phyloP scores from a whole-genome alignment of 1,284 basidiomycete genomes.

The Naganishia sp. region DNA sequence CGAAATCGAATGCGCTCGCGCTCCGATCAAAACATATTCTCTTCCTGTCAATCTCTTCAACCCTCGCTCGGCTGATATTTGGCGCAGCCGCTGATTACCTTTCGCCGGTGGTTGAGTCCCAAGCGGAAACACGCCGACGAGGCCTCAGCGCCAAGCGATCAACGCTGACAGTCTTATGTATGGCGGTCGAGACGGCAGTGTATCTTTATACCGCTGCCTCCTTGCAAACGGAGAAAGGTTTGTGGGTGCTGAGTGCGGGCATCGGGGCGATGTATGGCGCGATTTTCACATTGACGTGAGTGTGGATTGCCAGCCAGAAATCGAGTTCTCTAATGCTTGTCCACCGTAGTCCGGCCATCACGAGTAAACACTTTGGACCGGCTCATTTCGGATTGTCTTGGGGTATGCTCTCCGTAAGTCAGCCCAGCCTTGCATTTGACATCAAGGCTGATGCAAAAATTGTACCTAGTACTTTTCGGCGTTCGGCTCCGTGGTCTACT shows the following conservation, averaged over 20 bases:
- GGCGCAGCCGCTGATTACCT: constrained; percentile 51
- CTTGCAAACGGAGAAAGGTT: constrained; percentile 42
- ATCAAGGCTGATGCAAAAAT: not conserved
- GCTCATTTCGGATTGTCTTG: constrained; percentile 53
- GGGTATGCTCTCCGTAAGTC: constrained; percentile 49
- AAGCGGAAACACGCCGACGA: constrained; percentile 36
- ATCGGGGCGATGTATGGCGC: constrained; percentile 52
- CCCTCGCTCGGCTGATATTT: constrained; percentile 47
- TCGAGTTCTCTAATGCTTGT: not conserved
- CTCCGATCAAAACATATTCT: constrained; percentile 53
- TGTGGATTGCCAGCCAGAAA: constrained; percentile 7
- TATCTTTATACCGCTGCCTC: constrained; percentile 46
- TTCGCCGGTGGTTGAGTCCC: constrained; percentile 44
- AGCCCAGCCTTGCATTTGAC: no score
- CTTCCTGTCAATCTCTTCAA: constrained; percentile 50
- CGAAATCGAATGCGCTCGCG: constrained; percentile 36
- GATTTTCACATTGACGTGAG: constrained; percentile 51
- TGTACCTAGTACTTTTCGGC: constrained; percentile 46
- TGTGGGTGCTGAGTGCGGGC: constrained; percentile 50
- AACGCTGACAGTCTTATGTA: constrained; percentile 44
- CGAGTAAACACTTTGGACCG: constrained; percentile 35
- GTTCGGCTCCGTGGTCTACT: constrained; percentile 50
- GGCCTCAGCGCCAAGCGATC: constrained; percentile 43
- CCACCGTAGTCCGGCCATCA: constrained; percentile 31
- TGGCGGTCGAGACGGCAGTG: constrained; percentile 40